These are phyloP conservation scores for Senna siamea DNA, from an alignment of 306 rosid genomes.

Conservation along the genomic window DNA sequence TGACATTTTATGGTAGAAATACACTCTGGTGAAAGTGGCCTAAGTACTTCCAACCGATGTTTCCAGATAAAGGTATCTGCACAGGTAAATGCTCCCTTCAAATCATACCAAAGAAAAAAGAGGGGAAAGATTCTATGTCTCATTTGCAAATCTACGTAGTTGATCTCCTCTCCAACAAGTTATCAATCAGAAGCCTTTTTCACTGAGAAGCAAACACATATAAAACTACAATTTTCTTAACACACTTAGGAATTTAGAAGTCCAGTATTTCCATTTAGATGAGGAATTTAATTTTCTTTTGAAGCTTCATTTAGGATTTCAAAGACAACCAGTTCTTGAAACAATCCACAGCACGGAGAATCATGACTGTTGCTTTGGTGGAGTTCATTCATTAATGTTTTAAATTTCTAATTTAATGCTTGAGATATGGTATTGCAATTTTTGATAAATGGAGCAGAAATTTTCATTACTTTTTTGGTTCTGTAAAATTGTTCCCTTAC, in stretches of 20 bases:
- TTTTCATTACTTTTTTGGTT: slow-evolving; percentile 3
- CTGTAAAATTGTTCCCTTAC: not conserved
- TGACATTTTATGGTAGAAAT: slow-evolving; percentile 63
- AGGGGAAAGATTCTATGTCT: not conserved
- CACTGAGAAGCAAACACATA: not conserved
- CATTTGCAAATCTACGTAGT: not conserved
- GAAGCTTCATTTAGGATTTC: not conserved
- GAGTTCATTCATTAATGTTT: not conserved
- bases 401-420: slow-evolving; percentile 14
- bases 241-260: not conserved
- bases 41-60: slow-evolving; percentile 78
- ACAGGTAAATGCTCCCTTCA: slow-evolving; percentile 52
- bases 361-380: slow-evolving; percentile 22
- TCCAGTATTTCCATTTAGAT: not conserved
- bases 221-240: not conserved
- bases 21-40: slow-evolving; percentile 93
- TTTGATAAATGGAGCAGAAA: slow-evolving; percentile 21
- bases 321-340: not conserved
- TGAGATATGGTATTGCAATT: slow-evolving; percentile 14
- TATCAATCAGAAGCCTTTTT: not conserved
- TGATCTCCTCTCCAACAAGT: not conserved
- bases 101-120: not conserved
- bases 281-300: not conserved
- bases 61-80: slow-evolving; percentile 74
- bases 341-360: slow-evolving; percentile 5